These are phyloP conservation scores for Xylaria sp. DNA, from an alignment of 2,329 filamentous ascomycete species.

Conservation along the genomic window DNA sequence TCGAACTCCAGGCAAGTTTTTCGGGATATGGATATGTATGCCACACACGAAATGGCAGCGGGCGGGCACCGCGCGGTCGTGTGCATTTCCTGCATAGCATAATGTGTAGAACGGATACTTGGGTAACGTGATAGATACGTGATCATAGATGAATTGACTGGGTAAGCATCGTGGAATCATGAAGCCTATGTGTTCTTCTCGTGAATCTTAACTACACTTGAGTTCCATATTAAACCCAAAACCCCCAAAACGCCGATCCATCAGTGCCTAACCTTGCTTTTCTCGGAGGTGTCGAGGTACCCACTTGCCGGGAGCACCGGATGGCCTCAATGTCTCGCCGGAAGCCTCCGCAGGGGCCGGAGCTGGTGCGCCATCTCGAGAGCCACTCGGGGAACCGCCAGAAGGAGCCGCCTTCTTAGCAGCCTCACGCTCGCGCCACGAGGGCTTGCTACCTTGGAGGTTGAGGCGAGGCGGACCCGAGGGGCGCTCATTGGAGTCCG, in stretches of 20 bases:
- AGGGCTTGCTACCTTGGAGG: slow-evolving; percentile 64
- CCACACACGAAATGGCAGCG: background rate
- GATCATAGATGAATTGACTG: slow-evolving; percentile 10
- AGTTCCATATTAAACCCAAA: slow-evolving; percentile 31
- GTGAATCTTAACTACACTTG: slow-evolving; percentile 34
- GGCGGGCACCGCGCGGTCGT: background rate
- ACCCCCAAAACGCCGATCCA: slow-evolving; percentile 36
- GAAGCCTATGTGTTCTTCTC: slow-evolving; percentile 27
- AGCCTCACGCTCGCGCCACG: slow-evolving; percentile 75
- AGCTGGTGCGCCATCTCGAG: slow-evolving; percentile 17
- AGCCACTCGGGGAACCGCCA: slow-evolving; percentile 29
- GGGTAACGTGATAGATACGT: background rate
- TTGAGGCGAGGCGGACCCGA: slow-evolving; percentile 59
- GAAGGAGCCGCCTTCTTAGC: slow-evolving; percentile 44
- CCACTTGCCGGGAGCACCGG: slow-evolving; percentile 60
- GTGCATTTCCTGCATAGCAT: no score
- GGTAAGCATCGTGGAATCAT: slow-evolving; percentile 4
- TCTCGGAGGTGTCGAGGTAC: slow-evolving; percentile 54
- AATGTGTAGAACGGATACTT: no score
- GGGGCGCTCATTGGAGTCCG: slow-evolving; percentile 32
- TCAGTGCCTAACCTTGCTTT: slow-evolving; percentile 38
- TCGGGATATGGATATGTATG: background rate
- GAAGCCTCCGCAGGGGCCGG: slow-evolving; percentile 21
- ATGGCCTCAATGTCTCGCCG: slow-evolving; percentile 54
- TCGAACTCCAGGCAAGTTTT: background rate